These are phyloP conservation scores for Diutina sp. DNA, from an alignment of 1,139 yeast genomes.

Conservation along the genomic window DNA sequence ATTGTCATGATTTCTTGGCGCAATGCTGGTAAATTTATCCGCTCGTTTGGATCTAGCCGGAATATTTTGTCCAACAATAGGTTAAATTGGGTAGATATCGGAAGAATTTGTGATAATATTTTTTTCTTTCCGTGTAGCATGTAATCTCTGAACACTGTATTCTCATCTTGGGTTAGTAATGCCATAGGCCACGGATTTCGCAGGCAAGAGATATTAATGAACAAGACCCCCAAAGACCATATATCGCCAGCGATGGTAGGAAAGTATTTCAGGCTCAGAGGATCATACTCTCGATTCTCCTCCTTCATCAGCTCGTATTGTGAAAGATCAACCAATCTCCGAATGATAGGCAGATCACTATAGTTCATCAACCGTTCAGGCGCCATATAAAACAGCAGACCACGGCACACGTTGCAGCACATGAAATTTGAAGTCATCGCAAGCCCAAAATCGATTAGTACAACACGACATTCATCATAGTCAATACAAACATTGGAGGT, in stretches of 20 bases:
- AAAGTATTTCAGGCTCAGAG: conserved; percentile 19
- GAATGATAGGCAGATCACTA: conserved; percentile 19
- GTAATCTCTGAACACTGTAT: conserved; percentile 34
- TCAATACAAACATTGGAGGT: conserved; percentile 16
- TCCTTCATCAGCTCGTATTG: conserved; percentile 12
- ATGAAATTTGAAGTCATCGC: conserved; percentile 50
- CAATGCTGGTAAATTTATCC: conserved; percentile 42
- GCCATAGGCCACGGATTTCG: conserved; percentile 92
- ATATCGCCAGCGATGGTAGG: conserved; percentile 77
- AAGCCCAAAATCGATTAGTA: conserved; percentile 77
- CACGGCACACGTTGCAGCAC: conserved; percentile 69
- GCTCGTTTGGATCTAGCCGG: conserved; percentile 47
- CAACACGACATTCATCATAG: conserved; percentile 43
- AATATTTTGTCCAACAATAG: conserved; percentile 42
- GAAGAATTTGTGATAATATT: conserved; percentile 36
- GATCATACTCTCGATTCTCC: conserved; percentile 3
- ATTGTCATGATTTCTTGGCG: conserved; percentile 25
- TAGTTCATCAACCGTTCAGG: conserved; percentile 64
- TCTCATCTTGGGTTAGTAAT: conserved; percentile 34
- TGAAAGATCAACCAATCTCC: conserved; percentile 17
- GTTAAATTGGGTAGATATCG: conserved; percentile 52
- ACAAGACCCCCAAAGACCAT: conserved; percentile 79
- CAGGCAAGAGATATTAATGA: conserved; percentile 69
- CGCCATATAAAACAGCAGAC: conserved; percentile 86
- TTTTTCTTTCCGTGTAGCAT: conserved; percentile 15